These are phyloP conservation scores for Pythium vanterpoolii DNA, from an alignment of 352 stramenopile genomes.

Conservation along the genomic window DNA sequence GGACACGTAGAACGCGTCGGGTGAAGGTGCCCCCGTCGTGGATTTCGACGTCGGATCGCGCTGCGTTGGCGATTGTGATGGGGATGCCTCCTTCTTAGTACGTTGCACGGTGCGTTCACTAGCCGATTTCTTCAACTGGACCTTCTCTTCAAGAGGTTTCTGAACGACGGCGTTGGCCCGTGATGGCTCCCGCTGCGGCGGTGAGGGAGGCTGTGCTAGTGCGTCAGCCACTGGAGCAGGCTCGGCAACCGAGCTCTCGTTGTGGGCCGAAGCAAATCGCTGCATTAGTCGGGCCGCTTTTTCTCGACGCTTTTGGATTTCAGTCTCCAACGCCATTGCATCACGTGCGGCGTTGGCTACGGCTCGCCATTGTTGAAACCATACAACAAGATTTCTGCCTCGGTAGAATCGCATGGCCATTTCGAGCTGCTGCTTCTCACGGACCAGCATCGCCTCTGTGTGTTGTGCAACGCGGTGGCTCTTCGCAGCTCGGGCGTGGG, in stretches of 20 bases:
- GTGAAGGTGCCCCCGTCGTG: constrained; percentile 1
- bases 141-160: no score
- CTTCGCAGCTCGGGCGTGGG: neutral
- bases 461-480: constrained; percentile 14
- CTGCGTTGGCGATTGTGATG: no score
- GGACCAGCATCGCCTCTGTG: constrained; percentile 16
- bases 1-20: constrained; percentile 42
- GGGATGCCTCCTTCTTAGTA: no score
- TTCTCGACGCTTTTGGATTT: constrained; percentile 29
- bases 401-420: constrained; percentile 37
- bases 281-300: constrained; percentile 31
- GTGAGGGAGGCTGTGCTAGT: neutral
- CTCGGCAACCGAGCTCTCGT: neutral
- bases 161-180: no score
- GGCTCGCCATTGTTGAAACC: constrained; percentile 52
- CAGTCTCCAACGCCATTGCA: constrained; percentile 17
- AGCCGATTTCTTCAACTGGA: no score
- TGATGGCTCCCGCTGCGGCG: neutral
- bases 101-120: no score
- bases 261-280: neutral
- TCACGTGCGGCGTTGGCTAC: constrained; percentile 29
- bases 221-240: neutral
- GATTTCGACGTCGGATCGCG: no score
- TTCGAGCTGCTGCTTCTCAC: constrained; percentile 13
- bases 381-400: constrained; percentile 31